These are phyloP conservation scores for Aspergillus saccharolyticus DNA, from an alignment of 495 filamentous ascomycete genomes.

Conservation along the genomic window DNA sequence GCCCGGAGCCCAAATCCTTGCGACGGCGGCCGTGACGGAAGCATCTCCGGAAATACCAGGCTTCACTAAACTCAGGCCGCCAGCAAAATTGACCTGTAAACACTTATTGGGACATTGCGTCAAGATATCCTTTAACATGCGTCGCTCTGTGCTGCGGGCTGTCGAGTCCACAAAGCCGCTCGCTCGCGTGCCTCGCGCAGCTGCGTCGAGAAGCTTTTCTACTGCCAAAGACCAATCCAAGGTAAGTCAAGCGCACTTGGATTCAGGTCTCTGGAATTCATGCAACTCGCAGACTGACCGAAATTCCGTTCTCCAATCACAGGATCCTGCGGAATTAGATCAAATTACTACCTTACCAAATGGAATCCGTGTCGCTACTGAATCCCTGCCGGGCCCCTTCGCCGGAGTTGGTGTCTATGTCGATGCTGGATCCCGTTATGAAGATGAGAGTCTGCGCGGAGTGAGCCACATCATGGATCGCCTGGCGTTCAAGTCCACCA, in stretches of 20 bases:
- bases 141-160: constrained; percentile 44
- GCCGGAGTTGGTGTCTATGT: constrained; percentile 94
- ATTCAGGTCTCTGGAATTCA: neutral
- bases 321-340: constrained; percentile 90
- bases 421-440: constrained; percentile 93
- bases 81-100: constrained; percentile 5
- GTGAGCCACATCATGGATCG: constrained; percentile 96
- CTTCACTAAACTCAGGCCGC: constrained; percentile 9
- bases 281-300: constrained; percentile 6
- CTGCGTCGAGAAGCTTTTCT: constrained; percentile 37
- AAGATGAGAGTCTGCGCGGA: constrained; percentile 77
- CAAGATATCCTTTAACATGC: constrained; percentile 25
- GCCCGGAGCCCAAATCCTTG: constrained; percentile 17
- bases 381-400: constrained; percentile 93
- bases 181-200: constrained; percentile 34
- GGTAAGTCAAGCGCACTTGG: constrained; percentile 24
- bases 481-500: constrained; percentile 92
- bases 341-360: constrained; percentile 86
- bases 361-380: constrained; percentile 90
- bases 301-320: constrained; percentile 3
- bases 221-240: constrained; percentile 32
- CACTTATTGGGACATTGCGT: neutral
- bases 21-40: constrained; percentile 14
- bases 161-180: constrained; percentile 41
- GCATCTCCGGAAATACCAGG: constrained; percentile 12